These are phyloP conservation scores for Xerocomellus dryophilus DNA, from an alignment of 768 basidiomycete genomes.

Conservation along the genomic window DNA sequence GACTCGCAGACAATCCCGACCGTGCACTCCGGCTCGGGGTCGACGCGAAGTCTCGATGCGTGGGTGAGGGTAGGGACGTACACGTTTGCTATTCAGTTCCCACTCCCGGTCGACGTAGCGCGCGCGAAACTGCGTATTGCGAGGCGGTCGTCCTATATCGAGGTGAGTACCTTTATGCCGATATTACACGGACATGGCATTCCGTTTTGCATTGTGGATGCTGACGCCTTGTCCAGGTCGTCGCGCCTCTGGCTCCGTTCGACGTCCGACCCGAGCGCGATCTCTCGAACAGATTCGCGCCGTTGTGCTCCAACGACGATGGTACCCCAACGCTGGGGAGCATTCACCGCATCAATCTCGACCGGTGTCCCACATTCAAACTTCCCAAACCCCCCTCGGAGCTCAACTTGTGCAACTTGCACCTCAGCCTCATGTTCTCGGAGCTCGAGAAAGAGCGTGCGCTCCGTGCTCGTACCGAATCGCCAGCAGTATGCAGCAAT, in stretches of 20 bases:
- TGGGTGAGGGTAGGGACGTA: slow-evolving; percentile 16
- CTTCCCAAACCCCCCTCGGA: slow-evolving; percentile 8
- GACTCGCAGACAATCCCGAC: slow-evolving; percentile 5
- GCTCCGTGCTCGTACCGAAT: too few relatives aligned
- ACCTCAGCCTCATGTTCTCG: slow-evolving; percentile 29
- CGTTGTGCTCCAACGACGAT: slow-evolving; percentile 3
- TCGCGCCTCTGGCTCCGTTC: slow-evolving; percentile 14
- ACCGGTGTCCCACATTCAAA: slow-evolving; percentile 33
- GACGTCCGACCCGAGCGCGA: slow-evolving; percentile 19
- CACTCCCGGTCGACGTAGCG: slow-evolving; percentile 42
- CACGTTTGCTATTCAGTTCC: slow-evolving; percentile 34
- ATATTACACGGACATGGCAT: background rate
- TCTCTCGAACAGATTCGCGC: slow-evolving; percentile 27
- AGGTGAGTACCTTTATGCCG: slow-evolving; percentile 16
- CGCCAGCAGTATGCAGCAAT: too few relatives aligned
- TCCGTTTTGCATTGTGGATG: background rate
- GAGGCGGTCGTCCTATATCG: slow-evolving; percentile 50
- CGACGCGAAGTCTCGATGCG: background rate
- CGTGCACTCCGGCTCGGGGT: background rate
- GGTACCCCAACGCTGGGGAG: slow-evolving; percentile 30
- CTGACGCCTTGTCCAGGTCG: slow-evolving; percentile 14
- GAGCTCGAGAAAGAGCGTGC: slow-evolving; percentile 1
- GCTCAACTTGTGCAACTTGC: slow-evolving; percentile 29
- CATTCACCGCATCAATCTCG: slow-evolving; percentile 40
- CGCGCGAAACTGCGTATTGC: slow-evolving; percentile 44